Percentiles rank a stretch among this genome's conserved stretches.
phyloP scores from a whole-genome alignment of 495 filamentous ascomycete species.

The Lasiosphaeria ovina region DNA sequence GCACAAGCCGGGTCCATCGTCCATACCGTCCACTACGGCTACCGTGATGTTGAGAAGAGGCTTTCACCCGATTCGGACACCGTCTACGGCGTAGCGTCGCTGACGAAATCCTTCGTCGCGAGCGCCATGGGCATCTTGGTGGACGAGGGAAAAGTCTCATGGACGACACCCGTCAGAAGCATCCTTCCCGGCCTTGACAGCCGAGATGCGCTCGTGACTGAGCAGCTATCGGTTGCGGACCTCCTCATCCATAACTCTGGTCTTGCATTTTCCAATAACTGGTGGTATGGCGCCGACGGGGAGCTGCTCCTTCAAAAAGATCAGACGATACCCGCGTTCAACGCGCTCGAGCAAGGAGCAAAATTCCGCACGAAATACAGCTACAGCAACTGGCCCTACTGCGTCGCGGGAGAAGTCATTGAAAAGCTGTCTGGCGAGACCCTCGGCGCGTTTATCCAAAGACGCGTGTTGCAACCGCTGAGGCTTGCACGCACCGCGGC shows the following conservation, averaged over 20 bases:
- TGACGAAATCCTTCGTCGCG: conserved; percentile 10
- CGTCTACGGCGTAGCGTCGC: conserved; percentile 6
- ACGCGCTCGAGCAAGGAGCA: neutral
- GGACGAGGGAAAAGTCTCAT: neutral
- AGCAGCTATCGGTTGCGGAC: conserved; percentile 2
- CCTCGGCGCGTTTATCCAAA: conserved; percentile 13
- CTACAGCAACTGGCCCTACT: conserved; percentile 30
- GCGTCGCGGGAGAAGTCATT: conserved; percentile 25
- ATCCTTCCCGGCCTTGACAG: conserved; percentile 5
- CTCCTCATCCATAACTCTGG: conserved; percentile 6
- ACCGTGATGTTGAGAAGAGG: neutral
- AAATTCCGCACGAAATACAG: conserved; percentile 14
- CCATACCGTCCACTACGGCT: neutral
- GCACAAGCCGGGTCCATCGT: neutral
- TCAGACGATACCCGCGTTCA: conserved; percentile 4
- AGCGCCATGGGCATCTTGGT: conserved; percentile 6
- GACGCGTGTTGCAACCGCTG: conserved; percentile 9
- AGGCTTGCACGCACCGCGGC: conserved; percentile 3
- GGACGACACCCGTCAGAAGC: conserved; percentile 1
- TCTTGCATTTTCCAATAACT: neutral
- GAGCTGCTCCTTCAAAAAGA: conserved; percentile 10
- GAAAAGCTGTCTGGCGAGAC: conserved; percentile 19
- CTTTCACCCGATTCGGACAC: conserved; percentile 5
- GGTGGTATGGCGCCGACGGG: conserved; percentile 9
- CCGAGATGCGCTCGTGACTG: conserved; percentile 1